phyloP scores from a whole-genome alignment of 1,139 yeast genomes.

The Candida tetrigidarum region DNA sequence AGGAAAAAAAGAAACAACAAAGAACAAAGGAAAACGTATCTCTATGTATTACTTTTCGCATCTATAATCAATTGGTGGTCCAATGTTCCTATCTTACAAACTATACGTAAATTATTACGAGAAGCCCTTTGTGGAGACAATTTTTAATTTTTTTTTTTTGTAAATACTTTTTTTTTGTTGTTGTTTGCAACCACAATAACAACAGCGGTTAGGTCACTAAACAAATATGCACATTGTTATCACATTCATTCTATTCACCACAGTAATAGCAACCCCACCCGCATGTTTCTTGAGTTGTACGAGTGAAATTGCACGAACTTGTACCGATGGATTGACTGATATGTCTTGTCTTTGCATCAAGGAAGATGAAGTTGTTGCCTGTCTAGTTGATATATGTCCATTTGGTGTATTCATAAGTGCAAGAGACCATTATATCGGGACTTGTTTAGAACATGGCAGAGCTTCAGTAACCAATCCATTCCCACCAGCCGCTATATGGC shows the following conservation, averaged over 20 bases:
- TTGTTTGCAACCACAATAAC: too few species aligned
- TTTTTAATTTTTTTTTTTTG: too few species aligned
- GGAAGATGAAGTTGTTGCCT: slow-evolving; percentile 42
- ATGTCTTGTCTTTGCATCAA: slow-evolving; percentile 44
- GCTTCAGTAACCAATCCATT: slow-evolving; percentile 18
- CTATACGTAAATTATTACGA: too few species aligned
- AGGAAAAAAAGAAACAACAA: too few species aligned
- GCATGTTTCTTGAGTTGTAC: slow-evolving; percentile 56
- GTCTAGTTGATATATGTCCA: slow-evolving; percentile 53
- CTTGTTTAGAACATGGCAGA: slow-evolving; percentile 48
- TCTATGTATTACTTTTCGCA: too few species aligned
- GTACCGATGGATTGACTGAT: slow-evolving; percentile 37
- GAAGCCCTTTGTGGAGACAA: too few species aligned
- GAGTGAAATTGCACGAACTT: slow-evolving; percentile 37
- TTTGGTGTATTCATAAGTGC: slow-evolving; percentile 51
- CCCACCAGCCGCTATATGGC: slow-evolving; percentile 16
- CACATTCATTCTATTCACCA: not conserved
- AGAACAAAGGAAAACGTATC: too few species aligned
- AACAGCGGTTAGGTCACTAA: slow-evolving; percentile 10
- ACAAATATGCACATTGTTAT: slow-evolving; percentile 6
- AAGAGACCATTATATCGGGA: slow-evolving; percentile 58
- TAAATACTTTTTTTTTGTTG: too few species aligned
- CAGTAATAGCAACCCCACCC: slow-evolving; percentile 50
- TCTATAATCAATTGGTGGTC: too few species aligned
- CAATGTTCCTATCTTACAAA: too few species aligned